Evolutionary conservation across 1,284 basidiomycete species (phyloP).

Genomic region (Leccinum pallidistipes): DNA sequence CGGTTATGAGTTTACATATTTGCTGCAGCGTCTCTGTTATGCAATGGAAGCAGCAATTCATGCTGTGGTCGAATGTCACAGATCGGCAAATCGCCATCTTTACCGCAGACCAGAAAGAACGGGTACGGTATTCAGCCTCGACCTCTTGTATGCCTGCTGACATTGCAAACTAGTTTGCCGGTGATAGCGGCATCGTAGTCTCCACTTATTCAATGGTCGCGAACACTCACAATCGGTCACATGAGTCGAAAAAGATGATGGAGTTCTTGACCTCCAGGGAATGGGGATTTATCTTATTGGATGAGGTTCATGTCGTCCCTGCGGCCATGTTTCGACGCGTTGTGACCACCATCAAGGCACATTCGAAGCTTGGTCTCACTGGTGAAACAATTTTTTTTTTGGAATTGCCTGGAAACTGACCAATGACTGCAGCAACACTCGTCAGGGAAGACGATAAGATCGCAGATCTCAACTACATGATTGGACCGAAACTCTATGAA

Average conservation of each 20-base stretch:
- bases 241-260: conserved; percentile 99
- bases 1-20: conserved; percentile 6
- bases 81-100: conserved; percentile 95
- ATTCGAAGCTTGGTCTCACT: conserved; percentile 94
- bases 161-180: conserved; percentile 67
- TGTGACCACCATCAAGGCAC: conserved; percentile 95
- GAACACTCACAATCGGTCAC: conserved; percentile 92
- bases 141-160: background rate
- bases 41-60: conserved; percentile 97
- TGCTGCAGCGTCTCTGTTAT: conserved; percentile 85
- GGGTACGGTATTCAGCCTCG: conserved; percentile 49
- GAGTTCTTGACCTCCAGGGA: conserved; percentile 93
- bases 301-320: conserved; percentile 97
- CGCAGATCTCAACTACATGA: conserved; percentile 97
- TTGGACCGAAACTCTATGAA: conserved; percentile 98
- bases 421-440: conserved; percentile 74
- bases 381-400: conserved; percentile 47
- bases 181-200: conserved; percentile 93
- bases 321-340: conserved; percentile 97
- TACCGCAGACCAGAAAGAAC: conserved; percentile 95
- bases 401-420: conserved; percentile 9
- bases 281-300: conserved; percentile 93
- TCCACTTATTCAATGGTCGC: conserved; percentile 99
- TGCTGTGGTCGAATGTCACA: conserved; percentile 96
- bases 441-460: conserved; percentile 99